A percentile compares a stretch with the other conserved stretches of the same genome.
phyloP scores from a whole-genome alignment of 2,329 filamentous ascomycete genomes.

The Pleurostoma richardsiae region DNA sequence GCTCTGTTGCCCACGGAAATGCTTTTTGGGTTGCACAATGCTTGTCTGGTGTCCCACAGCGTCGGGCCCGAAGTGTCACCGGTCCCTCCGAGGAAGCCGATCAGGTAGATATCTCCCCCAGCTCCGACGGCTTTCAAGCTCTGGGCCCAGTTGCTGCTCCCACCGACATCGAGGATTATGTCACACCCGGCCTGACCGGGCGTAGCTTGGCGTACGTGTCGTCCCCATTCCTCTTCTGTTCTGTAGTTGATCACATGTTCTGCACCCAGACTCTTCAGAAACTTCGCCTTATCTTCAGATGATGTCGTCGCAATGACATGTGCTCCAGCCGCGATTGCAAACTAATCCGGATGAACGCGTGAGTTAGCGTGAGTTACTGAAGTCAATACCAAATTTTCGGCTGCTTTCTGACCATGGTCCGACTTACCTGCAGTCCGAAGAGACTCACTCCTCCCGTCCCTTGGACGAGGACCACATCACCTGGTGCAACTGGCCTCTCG shows the following conservation, averaged over 20 bases:
- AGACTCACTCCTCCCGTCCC: neutral
- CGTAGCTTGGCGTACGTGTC: constrained; percentile 44
- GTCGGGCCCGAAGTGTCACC: constrained; percentile 17
- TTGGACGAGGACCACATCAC: neutral
- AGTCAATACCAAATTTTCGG: neutral
- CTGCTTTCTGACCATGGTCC: neutral
- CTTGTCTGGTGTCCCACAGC: constrained; percentile 17
- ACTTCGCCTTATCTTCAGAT: constrained; percentile 46
- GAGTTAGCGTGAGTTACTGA: no score
- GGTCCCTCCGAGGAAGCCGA: constrained; percentile 21
- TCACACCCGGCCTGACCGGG: constrained; percentile 48
- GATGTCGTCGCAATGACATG: constrained; percentile 56
- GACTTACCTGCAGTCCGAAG: constrained; percentile 1
- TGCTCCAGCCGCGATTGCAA: constrained; percentile 42
- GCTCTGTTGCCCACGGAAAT: constrained; percentile 17
- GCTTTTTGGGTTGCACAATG: constrained; percentile 20
- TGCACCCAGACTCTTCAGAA: constrained; percentile 51
- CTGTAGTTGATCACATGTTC: constrained; percentile 58
- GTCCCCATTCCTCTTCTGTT: constrained; percentile 50
- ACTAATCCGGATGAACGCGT: neutral
- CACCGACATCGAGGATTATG: constrained; percentile 62
- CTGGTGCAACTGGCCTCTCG: neutral
- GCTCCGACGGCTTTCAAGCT: constrained; percentile 42
- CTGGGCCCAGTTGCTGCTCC: constrained; percentile 53
- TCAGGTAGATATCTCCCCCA: constrained; percentile 24